phyloP scores from a whole-genome alignment of 2,329 filamentous ascomycete genomes.

The Hirsutella rhossiliensis region DNA sequence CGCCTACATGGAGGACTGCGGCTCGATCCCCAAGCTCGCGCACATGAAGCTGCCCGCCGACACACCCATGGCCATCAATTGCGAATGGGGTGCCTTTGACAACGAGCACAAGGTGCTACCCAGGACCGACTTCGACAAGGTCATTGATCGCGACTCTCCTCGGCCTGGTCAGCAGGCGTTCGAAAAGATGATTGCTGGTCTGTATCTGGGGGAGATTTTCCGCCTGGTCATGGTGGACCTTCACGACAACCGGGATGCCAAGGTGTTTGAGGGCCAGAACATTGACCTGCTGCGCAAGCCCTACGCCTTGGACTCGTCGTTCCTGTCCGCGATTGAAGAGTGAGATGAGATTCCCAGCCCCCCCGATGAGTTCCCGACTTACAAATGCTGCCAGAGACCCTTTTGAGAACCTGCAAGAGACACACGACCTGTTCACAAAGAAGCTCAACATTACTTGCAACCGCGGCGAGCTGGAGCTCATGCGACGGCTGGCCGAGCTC shows the following conservation, averaged over 20 bases:
- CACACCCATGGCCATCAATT: conserved; percentile 89
- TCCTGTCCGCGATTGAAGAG: conserved; percentile 88
- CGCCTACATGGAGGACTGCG: conserved; percentile 91
- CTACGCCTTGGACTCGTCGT: conserved; percentile 85
- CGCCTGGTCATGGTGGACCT: conserved; percentile 76
- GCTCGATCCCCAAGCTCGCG: conserved; percentile 84
- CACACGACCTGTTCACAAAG: conserved; percentile 65
- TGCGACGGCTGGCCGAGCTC: conserved; percentile 79
- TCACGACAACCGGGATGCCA: conserved; percentile 61
- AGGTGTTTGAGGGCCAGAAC: conserved; percentile 78
- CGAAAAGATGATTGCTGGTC: conserved; percentile 94
- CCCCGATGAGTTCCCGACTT: neutral
- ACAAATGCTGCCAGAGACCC: conserved; percentile 51
- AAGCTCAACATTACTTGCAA: conserved; percentile 62
- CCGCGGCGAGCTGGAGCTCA: conserved; percentile 73
- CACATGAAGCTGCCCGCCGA: conserved; percentile 80
- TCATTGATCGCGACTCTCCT: conserved; percentile 83
- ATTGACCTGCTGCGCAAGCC: conserved; percentile 69
- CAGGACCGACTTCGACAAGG: conserved; percentile 71
- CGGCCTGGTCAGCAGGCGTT: conserved; percentile 90
- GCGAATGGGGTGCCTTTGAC: conserved; percentile 94
- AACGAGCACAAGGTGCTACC: conserved; percentile 86
- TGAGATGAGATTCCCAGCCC: conserved; percentile 24
- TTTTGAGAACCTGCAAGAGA: conserved; percentile 90
- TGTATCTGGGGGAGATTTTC: conserved; percentile 93